Evolutionary conservation across 768 basidiomycete genomes (phyloP), one percentile per base, ranked within the genome.

Genomic region (Rhodotorula toruloides): DNA sequence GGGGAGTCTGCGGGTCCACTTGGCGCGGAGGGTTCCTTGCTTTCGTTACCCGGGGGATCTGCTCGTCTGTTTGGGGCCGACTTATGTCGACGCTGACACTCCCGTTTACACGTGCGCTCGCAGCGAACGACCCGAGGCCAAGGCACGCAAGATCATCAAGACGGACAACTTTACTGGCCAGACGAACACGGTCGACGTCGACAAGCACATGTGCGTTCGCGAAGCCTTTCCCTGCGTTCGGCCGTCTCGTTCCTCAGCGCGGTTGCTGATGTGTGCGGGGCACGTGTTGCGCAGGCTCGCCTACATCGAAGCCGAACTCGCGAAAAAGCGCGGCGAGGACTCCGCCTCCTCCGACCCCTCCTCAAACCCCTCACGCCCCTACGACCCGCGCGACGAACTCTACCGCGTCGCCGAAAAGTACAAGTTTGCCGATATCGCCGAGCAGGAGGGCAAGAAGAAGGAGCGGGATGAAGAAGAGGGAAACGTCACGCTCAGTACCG

Each of bases 121-220:
- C 85, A 87, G 44, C 81, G 78, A 84, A 47, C 86, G 86, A 50
- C 83, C 85, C 37, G 85, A 86, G 58, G 84, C 87, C 4, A 86
- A 84, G 63, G 86, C 88, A 16, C 81, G 89, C 64, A 73, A 73
- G 55, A 67, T 75, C 34, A 70, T 74, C 57, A 73, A 74, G 58
- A 65, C 67, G 14, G 94, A 90, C 78, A 96, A 96, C 79, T 98
- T 99, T 76, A 99, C 96, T 0, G 90, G 93, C 69, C 94, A 97
- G 79, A 99, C 94, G 8, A 94, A 96, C 76, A 85, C 86, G 2
- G 82, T 97, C 29, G 94, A 97, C 76, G 92, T 96, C 32, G 94
- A 99, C 80, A 98, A 97, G 76, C 96, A 98, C 75, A 98, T 98
- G 94, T 92, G 63, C 56, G 89, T 80, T 32, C n/a, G 29, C 31